Conservation (phyloP, 106 monocot genomes). For the Dioscorea alata region DNA sequence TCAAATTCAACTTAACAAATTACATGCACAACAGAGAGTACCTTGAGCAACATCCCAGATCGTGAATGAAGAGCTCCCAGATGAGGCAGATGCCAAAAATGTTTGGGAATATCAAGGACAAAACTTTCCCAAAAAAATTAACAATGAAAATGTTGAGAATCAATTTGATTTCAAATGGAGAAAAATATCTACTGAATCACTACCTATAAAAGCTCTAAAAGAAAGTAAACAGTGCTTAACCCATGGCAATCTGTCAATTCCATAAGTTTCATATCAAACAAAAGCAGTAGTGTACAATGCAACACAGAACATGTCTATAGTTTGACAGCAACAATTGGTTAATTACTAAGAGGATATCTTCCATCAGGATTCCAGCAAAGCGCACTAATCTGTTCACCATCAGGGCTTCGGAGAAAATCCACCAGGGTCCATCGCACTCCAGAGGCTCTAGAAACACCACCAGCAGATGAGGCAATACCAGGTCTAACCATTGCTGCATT, state of each 20-base stretch:
- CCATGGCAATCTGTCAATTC: too few species aligned
- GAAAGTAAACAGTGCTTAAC: too few species aligned
- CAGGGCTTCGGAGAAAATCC: slow-evolving; percentile 67
- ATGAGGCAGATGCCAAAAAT: slow-evolving; percentile 88
- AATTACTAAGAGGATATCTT: slow-evolving; percentile 63
- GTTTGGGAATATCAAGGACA: slow-evolving; percentile 56
- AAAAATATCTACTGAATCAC: too few species aligned
- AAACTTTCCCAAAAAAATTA: not conserved
- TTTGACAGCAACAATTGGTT: too few species aligned
- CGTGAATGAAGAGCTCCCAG: slow-evolving; percentile 76
- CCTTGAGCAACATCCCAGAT: slow-evolving; percentile 99
- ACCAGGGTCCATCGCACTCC: slow-evolving; percentile 72
- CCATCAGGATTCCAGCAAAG: slow-evolving; percentile 89
- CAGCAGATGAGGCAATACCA: slow-evolving; percentile 37
- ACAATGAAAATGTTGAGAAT: too few species aligned
- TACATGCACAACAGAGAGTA: slow-evolving; percentile 10
- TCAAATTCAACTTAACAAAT: too few species aligned
- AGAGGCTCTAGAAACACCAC: slow-evolving; percentile 66
- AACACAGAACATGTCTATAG: too few species aligned
- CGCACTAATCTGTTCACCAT: slow-evolving; percentile 52
- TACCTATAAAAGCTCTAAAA: too few species aligned
- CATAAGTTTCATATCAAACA: too few species aligned
- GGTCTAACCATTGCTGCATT: slow-evolving; percentile 64
- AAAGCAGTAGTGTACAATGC: too few species aligned
- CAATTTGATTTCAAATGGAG: too few species aligned